These are phyloP conservation scores for Pseudomassariella vexata DNA, from an alignment of 2,329 filamentous ascomycete genomes.

Conservation along the genomic window DNA sequence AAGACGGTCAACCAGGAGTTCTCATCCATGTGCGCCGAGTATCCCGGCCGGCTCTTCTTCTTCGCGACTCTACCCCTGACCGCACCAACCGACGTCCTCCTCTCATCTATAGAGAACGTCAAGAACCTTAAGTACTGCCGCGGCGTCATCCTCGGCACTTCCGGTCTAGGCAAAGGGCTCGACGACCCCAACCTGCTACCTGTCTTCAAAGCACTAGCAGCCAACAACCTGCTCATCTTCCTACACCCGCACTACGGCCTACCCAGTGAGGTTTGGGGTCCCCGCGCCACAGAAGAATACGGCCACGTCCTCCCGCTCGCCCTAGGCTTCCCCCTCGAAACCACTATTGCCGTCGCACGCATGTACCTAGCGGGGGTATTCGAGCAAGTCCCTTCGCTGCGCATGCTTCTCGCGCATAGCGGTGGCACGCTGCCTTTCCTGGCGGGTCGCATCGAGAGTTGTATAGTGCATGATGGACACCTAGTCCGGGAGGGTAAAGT, in stretches of 20 bases:
- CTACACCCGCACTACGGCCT: slow-evolving; percentile 90
- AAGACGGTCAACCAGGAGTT: slow-evolving; percentile 72
- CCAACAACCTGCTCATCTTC: slow-evolving; percentile 64
- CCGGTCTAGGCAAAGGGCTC: slow-evolving; percentile 71
- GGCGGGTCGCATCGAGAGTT: slow-evolving; percentile 82
- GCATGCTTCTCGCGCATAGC: slow-evolving; percentile 78
- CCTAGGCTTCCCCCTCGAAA: slow-evolving; percentile 86
- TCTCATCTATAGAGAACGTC: slow-evolving; percentile 60
- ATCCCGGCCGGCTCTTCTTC: slow-evolving; percentile 68
- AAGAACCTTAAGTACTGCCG: slow-evolving; percentile 60
- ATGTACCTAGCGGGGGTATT: slow-evolving; percentile 88
- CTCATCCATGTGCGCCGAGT: slow-evolving; percentile 60
- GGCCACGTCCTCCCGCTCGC: slow-evolving; percentile 84
- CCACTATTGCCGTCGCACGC: slow-evolving; percentile 79
- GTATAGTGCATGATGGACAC: slow-evolving; percentile 75
- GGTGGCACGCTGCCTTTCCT: slow-evolving; percentile 86
- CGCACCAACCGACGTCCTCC: slow-evolving; percentile 55
- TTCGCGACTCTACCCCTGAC: slow-evolving; percentile 79
- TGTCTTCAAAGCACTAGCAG: slow-evolving; percentile 65
- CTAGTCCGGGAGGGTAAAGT: slow-evolving; percentile 59
- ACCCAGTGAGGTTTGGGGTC: slow-evolving; percentile 73
- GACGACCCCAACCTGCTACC: slow-evolving; percentile 71
- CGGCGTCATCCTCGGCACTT: slow-evolving; percentile 85
- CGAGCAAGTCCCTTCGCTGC: slow-evolving; percentile 63
- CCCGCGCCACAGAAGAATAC: slow-evolving; percentile 61